A percentile compares a stretch with the other conserved stretches of the same genome.
Conservation (phyloP, 2,329 filamentous ascomycete species). For the Orbilia blumenaviensis region DNA sequence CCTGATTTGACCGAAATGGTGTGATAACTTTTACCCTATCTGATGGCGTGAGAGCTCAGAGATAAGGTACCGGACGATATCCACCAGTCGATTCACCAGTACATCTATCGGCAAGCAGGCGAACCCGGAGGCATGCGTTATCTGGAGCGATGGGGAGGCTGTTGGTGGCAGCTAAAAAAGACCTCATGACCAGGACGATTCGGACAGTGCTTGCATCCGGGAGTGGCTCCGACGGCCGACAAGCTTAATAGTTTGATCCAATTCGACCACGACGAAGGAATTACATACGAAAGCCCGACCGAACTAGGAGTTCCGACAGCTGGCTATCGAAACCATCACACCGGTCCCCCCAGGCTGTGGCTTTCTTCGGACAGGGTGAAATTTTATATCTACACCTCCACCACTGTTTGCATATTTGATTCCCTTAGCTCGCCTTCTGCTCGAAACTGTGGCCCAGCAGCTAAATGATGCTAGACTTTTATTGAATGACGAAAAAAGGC, state of each 20-base stretch:
- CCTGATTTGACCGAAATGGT: constrained; percentile 53
- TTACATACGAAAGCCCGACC: constrained; percentile 22
- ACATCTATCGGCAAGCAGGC: constrained; percentile 48
- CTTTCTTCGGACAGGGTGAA: constrained; percentile 25
- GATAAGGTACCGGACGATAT: constrained; percentile 45
- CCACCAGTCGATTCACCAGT: constrained; percentile 30
- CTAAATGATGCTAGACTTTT: constrained; percentile 35
- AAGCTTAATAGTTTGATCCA: constrained; percentile 6
- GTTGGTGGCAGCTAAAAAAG: constrained; percentile 33
- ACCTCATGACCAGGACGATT: constrained; percentile 50
- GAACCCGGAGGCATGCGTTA: constrained; percentile 51
- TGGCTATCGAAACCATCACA: background rate
- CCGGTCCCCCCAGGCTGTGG: constrained; percentile 24
- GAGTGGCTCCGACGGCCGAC: constrained; percentile 50
- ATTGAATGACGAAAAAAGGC: constrained; percentile 35
- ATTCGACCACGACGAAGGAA: constrained; percentile 40
- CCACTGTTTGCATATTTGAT: constrained; percentile 8
- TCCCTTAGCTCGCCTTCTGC: background rate
- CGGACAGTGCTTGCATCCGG: constrained; percentile 47
- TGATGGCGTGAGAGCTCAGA: constrained; percentile 54
- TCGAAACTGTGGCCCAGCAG: background rate
- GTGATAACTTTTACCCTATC: constrained; percentile 54
- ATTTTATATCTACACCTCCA: background rate
- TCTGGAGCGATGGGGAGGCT: constrained; percentile 16
- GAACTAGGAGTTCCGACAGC: constrained; percentile 46